Evolutionary conservation across 2,329 filamentous ascomycete genomes (phyloP).

Genomic region (Colletotrichum euphorbiae): DNA sequence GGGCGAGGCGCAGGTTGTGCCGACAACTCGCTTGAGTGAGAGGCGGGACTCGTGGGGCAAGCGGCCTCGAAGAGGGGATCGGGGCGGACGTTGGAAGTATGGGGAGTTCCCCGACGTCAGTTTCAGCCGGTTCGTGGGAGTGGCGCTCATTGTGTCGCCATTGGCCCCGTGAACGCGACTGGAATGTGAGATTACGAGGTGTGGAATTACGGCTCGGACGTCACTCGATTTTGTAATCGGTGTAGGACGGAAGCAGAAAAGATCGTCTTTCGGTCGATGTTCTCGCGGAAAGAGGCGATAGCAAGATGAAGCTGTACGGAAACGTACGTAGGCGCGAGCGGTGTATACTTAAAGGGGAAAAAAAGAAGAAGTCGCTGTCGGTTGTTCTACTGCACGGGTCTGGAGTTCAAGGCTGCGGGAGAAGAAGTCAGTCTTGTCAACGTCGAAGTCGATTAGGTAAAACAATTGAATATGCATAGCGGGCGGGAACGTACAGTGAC

Average conservation of each 20-base stretch:
- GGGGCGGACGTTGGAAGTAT: constrained; percentile 69
- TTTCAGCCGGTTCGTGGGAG: constrained; percentile 72
- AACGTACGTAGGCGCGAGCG: constrained; percentile 16
- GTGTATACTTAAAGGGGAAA: constrained; percentile 1
- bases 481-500: constrained; percentile 35
- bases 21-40: constrained; percentile 85
- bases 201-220: constrained; percentile 23
- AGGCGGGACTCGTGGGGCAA: constrained; percentile 67
- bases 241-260: neutral
- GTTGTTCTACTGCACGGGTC: neutral
- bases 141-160: constrained; percentile 70
- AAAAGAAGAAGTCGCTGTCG: constrained; percentile 1
- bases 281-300: no score
- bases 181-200: constrained; percentile 22
- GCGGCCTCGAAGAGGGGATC: constrained; percentile 70
- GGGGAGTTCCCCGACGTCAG: constrained; percentile 84
- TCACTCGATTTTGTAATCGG: neutral
- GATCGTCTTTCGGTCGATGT: neutral
- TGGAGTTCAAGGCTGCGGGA: constrained; percentile 34
- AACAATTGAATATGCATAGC: constrained; percentile 11
- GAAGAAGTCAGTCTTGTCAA: constrained; percentile 8
- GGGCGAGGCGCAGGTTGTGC: constrained; percentile 86
- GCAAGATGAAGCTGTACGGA: neutral
- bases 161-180: constrained; percentile 52
- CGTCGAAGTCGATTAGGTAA: constrained; percentile 24